A percentile compares a stretch with the other conserved stretches of the same genome.
Evolutionary conservation across 306 rosid species (phyloP).

Genomic region (Leucaena leucocephala): DNA sequence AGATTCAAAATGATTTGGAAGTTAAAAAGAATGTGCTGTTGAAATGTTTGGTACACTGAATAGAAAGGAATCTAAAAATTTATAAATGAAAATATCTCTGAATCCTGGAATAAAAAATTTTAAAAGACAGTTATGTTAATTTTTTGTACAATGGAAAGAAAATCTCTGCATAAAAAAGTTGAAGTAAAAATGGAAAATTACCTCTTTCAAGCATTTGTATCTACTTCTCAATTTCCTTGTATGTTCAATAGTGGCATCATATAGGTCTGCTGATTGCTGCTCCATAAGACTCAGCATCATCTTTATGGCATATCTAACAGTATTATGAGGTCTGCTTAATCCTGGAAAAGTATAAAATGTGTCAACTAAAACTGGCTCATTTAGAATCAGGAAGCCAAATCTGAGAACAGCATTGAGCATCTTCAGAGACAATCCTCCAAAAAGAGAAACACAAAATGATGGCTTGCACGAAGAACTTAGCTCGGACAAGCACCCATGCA

Average conservation of each 20-base stretch:
- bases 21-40: background rate
- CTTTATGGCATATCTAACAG: background rate
- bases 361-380: background rate
- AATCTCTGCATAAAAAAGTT: background rate
- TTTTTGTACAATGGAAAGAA: background rate
- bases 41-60: background rate
- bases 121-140: background rate
- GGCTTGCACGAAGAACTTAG: background rate
- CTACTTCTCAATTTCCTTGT: background rate
- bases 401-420: background rate
- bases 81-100: background rate
- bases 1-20: background rate
- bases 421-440: slow-evolving; percentile 13
- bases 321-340: slow-evolving; percentile 5
- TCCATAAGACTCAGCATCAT: slow-evolving; percentile 1
- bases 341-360: background rate
- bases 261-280: background rate
- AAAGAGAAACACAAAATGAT: slow-evolving; percentile 4
- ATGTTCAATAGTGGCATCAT: background rate
- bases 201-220: background rate
- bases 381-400: slow-evolving; percentile 4
- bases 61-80: background rate
- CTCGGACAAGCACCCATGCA: background rate
- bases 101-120: background rate
- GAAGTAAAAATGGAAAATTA: background rate